phyloP scores from a whole-genome alignment of 2,329 filamentous ascomycete genomes.

The Calonectria montana region DNA sequence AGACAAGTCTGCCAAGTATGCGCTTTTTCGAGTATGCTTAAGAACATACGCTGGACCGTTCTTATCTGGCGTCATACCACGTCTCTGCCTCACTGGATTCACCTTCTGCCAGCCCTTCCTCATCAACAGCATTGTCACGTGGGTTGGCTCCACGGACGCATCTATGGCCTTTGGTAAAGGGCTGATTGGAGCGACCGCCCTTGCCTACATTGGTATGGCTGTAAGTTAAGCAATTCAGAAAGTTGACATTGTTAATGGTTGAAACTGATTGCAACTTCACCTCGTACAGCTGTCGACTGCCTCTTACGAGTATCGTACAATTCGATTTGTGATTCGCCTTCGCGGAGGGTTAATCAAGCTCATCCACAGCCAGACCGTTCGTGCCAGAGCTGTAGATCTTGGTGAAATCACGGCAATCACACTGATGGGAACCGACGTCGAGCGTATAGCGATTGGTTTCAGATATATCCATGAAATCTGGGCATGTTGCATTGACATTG shows the following conservation, averaged over 20 bases:
- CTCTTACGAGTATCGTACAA: not conserved
- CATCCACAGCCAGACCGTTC: not conserved
- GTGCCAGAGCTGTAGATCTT: not conserved
- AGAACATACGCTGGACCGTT: not conserved
- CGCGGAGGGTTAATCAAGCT: not conserved
- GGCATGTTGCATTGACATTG: not conserved
- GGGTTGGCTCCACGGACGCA: not conserved
- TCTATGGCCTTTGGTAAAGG: not conserved
- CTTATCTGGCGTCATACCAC: not conserved
- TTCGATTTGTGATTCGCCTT: not conserved
- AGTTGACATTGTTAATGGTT: not conserved
- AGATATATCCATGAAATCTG: not conserved
- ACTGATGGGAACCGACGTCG: not conserved
- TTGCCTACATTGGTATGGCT: not conserved
- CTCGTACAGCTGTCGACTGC: not conserved
- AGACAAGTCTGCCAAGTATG: not conserved
- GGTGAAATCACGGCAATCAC: not conserved
- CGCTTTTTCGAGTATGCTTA: not conserved
- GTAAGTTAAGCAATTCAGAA: not conserved
- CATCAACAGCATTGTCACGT: not conserved
- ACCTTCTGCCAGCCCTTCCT: slow-evolving; percentile 2
- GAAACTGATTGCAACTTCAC: not conserved
- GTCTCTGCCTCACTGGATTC: not conserved
- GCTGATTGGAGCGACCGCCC: not conserved
- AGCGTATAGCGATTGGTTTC: not conserved